Evolutionary conservation across 495 filamentous ascomycete species (phyloP), one percentile per base, ranked within the genome.

Genomic region (Aspergillus diversus): DNA sequence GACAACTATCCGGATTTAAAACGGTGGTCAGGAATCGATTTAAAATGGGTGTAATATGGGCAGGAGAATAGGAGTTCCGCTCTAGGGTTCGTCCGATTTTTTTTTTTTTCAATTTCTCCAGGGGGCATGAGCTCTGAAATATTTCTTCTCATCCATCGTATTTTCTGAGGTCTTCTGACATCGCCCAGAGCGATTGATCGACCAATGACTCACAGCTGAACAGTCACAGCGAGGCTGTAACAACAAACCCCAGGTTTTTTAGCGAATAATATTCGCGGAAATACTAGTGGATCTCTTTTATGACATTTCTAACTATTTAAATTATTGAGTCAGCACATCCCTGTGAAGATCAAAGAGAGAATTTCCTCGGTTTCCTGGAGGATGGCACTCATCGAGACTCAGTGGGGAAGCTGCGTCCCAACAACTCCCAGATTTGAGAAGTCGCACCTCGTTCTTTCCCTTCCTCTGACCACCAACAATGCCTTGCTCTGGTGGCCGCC

Each of bases 171-270:
- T 11, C 21, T 43, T 11, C 21, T 43, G 55, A 46, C 37, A 57
- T 12, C 33, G 16, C 11, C 12, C 42, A 11, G 5, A 56, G 5
- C 16, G 33, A 17, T 17, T 35, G 17, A 16, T 31, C 31, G 42
- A n/a, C n/a, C 35, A 43, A 47, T 57, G 55, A 46, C 55, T 57
- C 55, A 46, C 55, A 57, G 17, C 7, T 27, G 21, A 16, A 27
- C 16, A 49, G 51, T 53, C 33, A 27, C n/a, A 39, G 8, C 27
- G 39, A 43, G 39, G 39, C 39, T 43, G 39, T 43, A 43, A 43
- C 39, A 12, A 15, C 39, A 43, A 11, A 4, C 39, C 39, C 11
- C n/a, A 59, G 47, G 31, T 37, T 33, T 48, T 46, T 34, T 11
- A 16, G 52, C 32, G 27, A 55, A 35, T 35, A n/a, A 35, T 32